Base-by-base conservation (phyloP, 257 asterid genomes). In the Ballota nigra region DNA sequence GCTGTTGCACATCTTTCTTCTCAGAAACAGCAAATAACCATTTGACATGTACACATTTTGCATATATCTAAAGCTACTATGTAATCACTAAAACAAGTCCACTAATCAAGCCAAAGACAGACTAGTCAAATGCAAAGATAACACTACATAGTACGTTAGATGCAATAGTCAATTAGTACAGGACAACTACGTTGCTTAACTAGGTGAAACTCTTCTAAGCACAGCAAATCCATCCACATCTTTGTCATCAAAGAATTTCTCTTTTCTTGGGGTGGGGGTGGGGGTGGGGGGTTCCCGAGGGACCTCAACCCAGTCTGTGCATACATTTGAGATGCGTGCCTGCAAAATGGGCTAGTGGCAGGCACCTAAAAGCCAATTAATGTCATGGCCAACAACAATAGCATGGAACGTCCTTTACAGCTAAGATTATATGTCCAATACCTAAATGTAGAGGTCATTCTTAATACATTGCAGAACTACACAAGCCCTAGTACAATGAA, bases 341-440 rank as follows among this genome's bases (percentile, higher is more conserved):
- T 47, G 52, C 69, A 69, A 33, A 53, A 41, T 31, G 51, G 63
- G 57, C 65, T 29, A 33, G 64, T 18, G 31, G 40, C 57, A 34
- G 47, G 66, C 71, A 71, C 61, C 65, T 4, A 66, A 78, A 78
- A 69, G 75, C 66, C n/a, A n/a, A n/a, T n/a, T 11, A 40, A 53
- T 36, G 36, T 4, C 40, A 70, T 57, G 76, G 67, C 63, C 73
- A 43, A 77, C 52, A 57, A 34, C 29, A 26, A 26, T 26, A 62
- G 36, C 72, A 63, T 33, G 41, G 36, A 63, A 23, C 1, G 52
- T 18, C 51, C 41, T 59, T 66, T 66, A 49, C 64, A 49, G 49
- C 70, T 51, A 52, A 41, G 23, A 63, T 43, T 13, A 41, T 19
- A 22, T 12, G 36, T 41, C 49, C 29, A 22, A 4, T 0, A n/a